Evolutionary conservation across 169 alveolate genomes (phyloP).

Genomic region (Cystoisospora suis): DNA sequence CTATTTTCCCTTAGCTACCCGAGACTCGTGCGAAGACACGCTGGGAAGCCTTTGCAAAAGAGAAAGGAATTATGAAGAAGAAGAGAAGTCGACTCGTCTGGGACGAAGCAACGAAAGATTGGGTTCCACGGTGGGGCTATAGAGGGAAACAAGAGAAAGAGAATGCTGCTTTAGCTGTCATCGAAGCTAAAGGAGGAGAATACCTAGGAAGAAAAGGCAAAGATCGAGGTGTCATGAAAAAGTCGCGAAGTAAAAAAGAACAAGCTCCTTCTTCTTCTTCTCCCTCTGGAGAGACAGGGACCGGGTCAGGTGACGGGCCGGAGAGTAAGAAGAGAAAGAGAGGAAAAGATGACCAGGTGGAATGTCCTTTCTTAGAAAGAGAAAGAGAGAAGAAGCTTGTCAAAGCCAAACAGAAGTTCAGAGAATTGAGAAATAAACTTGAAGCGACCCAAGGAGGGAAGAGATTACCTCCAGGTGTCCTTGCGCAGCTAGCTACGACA

Average conservation of each 20-base stretch:
- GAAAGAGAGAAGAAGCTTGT: conserved; percentile 8
- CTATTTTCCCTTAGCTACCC: conserved; percentile 66
- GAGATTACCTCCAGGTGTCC: conserved; percentile 24
- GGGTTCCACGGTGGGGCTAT: conserved; percentile 85
- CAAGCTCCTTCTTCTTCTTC: too few relatives aligned
- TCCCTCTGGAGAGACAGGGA: neutral
- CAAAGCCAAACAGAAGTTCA: conserved; percentile 48
- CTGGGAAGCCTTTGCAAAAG: conserved; percentile 79
- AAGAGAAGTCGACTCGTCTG: conserved; percentile 77
- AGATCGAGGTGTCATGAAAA: neutral
- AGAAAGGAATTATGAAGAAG: conserved; percentile 75
- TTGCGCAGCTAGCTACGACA: conserved; percentile 2
- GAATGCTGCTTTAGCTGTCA: neutral
- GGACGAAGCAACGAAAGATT: conserved; percentile 72
- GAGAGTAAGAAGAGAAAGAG: neutral
- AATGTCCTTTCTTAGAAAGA: neutral
- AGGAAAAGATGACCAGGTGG: neutral
- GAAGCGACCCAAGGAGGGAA: conserved; percentile 1
- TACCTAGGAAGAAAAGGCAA: conserved; percentile 4
- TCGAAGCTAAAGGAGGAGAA: conserved; percentile 38
- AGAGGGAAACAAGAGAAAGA: conserved; percentile 60
- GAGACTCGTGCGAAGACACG: conserved; percentile 71
- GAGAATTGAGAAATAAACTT: conserved; percentile 38
- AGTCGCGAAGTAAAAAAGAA: neutral
- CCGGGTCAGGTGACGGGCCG: neutral